These are phyloP conservation scores for Teunomyces atbi DNA, from an alignment of 805 yeast species.

Conservation along the genomic window DNA sequence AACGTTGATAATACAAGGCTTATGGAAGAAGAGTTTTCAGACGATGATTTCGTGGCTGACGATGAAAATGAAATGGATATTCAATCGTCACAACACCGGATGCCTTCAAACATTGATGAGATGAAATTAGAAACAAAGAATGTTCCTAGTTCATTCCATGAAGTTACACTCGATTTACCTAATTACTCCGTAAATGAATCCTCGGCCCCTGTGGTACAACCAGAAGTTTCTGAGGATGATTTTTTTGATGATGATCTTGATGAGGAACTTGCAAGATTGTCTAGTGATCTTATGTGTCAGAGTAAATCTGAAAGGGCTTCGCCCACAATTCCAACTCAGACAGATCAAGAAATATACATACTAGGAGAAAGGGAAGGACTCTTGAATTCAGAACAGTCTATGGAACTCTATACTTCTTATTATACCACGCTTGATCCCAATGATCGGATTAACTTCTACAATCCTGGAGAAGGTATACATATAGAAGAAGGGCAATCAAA, in stretches of 20 bases:
- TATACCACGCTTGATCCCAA: slow-evolving; percentile 23
- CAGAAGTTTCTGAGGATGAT: slow-evolving; percentile 8
- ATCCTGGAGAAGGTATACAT: slow-evolving; percentile 10
- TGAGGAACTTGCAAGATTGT: slow-evolving; percentile 16
- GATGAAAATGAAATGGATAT: neutral
- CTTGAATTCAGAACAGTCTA: slow-evolving; percentile 35
- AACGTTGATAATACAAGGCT: neutral
- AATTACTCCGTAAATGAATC: neutral
- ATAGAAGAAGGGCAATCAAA: neutral
- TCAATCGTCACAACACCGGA: neutral
- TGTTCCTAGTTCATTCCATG: neutral
- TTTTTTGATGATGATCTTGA: slow-evolving; percentile 25
- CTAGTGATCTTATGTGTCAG: slow-evolving; percentile 5
- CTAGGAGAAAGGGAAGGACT: slow-evolving; percentile 36
- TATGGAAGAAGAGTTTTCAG: neutral
- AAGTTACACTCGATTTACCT: neutral
- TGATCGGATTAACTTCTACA: slow-evolving; percentile 7
- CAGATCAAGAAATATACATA: slow-evolving; percentile 14
- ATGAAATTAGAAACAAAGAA: neutral
- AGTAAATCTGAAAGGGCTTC: neutral
- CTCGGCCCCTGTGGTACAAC: neutral
- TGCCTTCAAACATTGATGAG: neutral
- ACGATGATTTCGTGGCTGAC: neutral
- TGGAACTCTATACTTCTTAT: slow-evolving; percentile 42
- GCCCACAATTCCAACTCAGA: neutral